These are phyloP conservation scores for Cyclanthera cordifolia DNA, from an alignment of 306 rosid genomes.

Conservation along the genomic window DNA sequence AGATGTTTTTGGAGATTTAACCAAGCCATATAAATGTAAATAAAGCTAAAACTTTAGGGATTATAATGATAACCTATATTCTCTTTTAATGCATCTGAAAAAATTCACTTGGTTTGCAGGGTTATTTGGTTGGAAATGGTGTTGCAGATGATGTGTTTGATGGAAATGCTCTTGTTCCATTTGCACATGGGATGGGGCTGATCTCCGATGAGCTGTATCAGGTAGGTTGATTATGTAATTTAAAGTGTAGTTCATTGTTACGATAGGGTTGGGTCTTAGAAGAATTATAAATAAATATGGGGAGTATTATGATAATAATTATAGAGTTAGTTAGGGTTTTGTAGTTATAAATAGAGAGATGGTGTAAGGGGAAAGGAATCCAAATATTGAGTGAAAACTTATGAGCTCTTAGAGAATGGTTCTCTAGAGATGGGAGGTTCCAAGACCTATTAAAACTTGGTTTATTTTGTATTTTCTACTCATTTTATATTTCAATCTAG, in stretches of 20 bases:
- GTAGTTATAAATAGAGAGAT: too few species aligned
- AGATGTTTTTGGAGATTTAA: not conserved
- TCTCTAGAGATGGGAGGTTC: too few species aligned
- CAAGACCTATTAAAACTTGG: too few species aligned
- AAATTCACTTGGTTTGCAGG: slow-evolving; percentile 34
- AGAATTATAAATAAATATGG: too few species aligned
- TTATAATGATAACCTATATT: not conserved
- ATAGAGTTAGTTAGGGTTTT: too few species aligned
- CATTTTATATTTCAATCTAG: too few species aligned
- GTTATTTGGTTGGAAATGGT: slow-evolving; percentile 91
- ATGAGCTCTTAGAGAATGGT: too few species aligned
- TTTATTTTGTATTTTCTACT: too few species aligned
- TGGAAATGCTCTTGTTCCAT: slow-evolving; percentile 91
- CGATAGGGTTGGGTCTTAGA: too few species aligned
- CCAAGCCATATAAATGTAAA: not conserved
- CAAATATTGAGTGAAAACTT: too few species aligned
- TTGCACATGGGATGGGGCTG: slow-evolving; percentile 89
- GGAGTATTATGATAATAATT: too few species aligned
- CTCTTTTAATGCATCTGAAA: slow-evolving; percentile 1
- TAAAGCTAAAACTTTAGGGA: not conserved
- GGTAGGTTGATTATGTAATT: slow-evolving; percentile 32
- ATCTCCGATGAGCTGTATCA: slow-evolving; percentile 70
- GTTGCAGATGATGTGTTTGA: slow-evolving; percentile 63
- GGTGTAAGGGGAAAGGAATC: too few species aligned
- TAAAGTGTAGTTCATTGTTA: slow-evolving; percentile 8